phyloP scores from a whole-genome alignment of 2,329 filamentous ascomycete species.

The Colletotrichum horii region DNA sequence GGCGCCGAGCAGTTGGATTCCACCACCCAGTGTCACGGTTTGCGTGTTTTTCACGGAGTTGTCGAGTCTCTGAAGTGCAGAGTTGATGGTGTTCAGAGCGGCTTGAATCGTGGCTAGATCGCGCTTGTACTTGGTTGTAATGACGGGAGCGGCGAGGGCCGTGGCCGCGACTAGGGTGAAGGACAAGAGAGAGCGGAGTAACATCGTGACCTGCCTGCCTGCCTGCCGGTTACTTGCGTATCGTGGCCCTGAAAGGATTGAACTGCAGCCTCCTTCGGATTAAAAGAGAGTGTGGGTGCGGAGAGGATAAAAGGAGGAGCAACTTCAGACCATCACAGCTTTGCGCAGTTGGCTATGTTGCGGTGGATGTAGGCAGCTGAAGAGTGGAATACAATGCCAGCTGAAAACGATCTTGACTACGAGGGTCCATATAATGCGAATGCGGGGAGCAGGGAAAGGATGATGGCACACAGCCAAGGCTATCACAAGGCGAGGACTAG shows the following conservation, averaged over 20 bases:
- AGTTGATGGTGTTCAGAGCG: constrained; percentile 13
- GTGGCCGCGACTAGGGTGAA: neutral
- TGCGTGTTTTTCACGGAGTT: constrained; percentile 7
- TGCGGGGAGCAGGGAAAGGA: neutral
- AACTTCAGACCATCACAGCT: constrained; percentile 7
- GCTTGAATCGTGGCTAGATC: constrained; percentile 1
- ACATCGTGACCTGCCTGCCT: constrained; percentile 1
- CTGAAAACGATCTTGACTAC: neutral
- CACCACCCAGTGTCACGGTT: neutral
- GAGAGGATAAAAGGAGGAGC: neutral
- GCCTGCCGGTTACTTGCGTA: neutral
- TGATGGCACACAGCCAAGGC: neutral
- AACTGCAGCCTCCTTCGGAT: neutral
- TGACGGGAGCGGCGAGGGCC: constrained; percentile 2
- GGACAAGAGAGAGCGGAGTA: constrained; percentile 1
- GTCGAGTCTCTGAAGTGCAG: constrained; percentile 5
- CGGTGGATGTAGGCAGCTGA: neutral
- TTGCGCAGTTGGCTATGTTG: neutral
- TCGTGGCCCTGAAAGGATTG: neutral
- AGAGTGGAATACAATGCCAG: neutral
- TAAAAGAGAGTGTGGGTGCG: constrained; percentile 9
- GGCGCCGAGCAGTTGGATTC: neutral
- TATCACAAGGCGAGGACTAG: neutral
- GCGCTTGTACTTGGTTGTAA: neutral
- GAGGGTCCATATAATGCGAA: neutral